Base-by-base conservation (phyloP, 2,329 filamentous ascomycete genomes). In the Colletotrichum liaoningense region DNA sequence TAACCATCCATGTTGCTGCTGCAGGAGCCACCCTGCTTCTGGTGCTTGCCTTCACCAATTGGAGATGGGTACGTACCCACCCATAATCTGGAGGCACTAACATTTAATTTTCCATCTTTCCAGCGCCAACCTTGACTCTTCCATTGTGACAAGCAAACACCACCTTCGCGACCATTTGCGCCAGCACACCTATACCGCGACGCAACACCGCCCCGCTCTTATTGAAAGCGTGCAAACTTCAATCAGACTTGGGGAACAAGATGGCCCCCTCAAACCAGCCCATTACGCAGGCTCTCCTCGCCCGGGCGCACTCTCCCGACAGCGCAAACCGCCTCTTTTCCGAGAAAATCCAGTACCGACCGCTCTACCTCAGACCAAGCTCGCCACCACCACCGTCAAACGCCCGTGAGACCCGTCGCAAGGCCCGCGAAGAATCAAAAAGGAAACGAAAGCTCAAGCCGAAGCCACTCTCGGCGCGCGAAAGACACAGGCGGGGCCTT, bases 321-420 rank as follows among this genome's bases (percentile, higher is more conserved):
- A 92, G 89, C 70, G 90, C 92, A 67, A 85, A 86, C 42, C 88
- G 91, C 67, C 94, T 98, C 82, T 96, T 93, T 86, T 87, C 88
- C 75, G 94, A 97, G 76, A 95, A 95, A 83, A 91, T 98, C 81
- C 91, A 94, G 78, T 92, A 94, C 80, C 94, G 95, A 59, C 92
- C 94, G 0, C 91, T 98, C 69, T 91, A 93, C 78, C 90, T 98
- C 4, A 91, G 93, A 55, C 92, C 94, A 7, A 93, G 92, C 26
- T 94, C 93, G 0, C 93, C 94, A 1, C 86, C 88, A 0, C 81
- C 90, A 78, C 77, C 88, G 79, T 84, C 85, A 63, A 89, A 91
- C 78, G 88, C 89, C 24, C 91, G 92, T 74, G 85, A 88, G n/a
- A 84, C 84, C 52, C 88, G 88, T 26, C 84, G 87, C 19, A 90